Evolutionary conservation across 169 alveolate genomes (phyloP).

Genomic region (Cyclospora cayetanensis): DNA sequence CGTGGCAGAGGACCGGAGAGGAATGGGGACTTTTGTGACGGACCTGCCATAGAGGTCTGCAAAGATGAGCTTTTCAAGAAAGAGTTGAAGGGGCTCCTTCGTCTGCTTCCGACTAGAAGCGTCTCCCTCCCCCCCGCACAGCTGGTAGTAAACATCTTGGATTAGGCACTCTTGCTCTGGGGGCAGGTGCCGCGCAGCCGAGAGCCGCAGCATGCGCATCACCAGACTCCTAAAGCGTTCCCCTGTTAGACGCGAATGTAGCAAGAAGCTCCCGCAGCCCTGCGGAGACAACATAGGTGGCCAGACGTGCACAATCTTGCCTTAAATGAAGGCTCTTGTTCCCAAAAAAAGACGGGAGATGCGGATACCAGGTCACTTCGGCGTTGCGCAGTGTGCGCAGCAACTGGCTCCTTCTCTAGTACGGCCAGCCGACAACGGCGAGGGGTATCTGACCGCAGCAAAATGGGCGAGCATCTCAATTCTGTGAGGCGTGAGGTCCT

Average conservation of each 20-base stretch:
- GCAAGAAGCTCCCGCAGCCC: constrained; percentile 62
- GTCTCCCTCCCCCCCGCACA: not conserved
- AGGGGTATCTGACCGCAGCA: not conserved
- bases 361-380: too few species aligned
- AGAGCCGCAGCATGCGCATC: constrained; percentile 27
- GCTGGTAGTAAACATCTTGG: constrained; percentile 14
- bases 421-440: too few species aligned
- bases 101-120: not conserved
- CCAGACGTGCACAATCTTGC: too few species aligned
- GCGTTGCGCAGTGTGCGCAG: too few species aligned
- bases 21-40: not conserved
- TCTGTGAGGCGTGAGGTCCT: constrained; percentile 50
- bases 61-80: not conserved
- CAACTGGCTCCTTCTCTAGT: too few species aligned
- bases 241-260: not conserved
- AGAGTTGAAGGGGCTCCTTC: not conserved
- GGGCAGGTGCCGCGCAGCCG: not conserved
- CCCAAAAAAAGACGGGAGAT: too few species aligned
- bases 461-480: constrained; percentile 33
- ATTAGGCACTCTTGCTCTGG: not conserved
- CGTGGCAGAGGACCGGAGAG: not conserved
- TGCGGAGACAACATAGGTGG: not conserved
- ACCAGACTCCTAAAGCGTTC: not conserved
- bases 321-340: too few species aligned
- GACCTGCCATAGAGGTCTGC: not conserved